phyloP scores from a whole-genome alignment of 2,329 filamentous ascomycete species.

The Aspergillus quadricinctus region DNA sequence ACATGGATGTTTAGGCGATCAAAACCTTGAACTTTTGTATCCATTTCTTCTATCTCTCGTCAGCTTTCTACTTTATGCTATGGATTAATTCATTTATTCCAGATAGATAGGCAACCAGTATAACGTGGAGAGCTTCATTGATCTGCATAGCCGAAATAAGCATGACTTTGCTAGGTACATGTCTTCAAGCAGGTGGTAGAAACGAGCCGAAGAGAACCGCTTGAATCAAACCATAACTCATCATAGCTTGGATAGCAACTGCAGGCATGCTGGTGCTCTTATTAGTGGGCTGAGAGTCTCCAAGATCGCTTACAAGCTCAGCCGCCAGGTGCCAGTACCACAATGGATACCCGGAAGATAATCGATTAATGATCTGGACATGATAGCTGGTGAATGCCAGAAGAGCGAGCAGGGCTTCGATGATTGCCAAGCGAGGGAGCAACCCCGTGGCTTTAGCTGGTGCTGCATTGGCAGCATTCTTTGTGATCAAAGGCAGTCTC shows the following conservation, averaged over 20 bases:
- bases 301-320: constrained; percentile 19
- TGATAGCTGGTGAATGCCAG: constrained; percentile 78
- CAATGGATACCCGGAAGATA: constrained; percentile 81
- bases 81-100: background rate
- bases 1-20: background rate
- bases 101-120: background rate
- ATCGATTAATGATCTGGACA: constrained; percentile 86
- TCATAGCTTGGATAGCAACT: constrained; percentile 60
- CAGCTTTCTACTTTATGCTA: background rate
- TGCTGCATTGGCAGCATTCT: constrained; percentile 6
- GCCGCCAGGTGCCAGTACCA: constrained; percentile 81
- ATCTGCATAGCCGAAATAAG: background rate
- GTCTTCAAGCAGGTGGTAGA: constrained; percentile 71
- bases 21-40: background rate
- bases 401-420: constrained; percentile 67
- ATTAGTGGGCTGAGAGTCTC: constrained; percentile 3
- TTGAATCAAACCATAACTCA: constrained; percentile 80
- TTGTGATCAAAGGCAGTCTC: constrained; percentile 24
- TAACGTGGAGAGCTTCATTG: background rate
- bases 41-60: background rate
- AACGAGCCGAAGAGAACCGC: constrained; percentile 83
- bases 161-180: background rate
- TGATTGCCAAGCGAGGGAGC: constrained; percentile 59
- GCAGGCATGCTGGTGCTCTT: constrained; percentile 18
- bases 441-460: constrained; percentile 22